Percentiles rank a stretch among this genome's conserved stretches.
These are phyloP conservation scores for Odonthalia washingtoniensis DNA, from an alignment of 31 red algal genomes.

Conservation along the genomic window DNA sequence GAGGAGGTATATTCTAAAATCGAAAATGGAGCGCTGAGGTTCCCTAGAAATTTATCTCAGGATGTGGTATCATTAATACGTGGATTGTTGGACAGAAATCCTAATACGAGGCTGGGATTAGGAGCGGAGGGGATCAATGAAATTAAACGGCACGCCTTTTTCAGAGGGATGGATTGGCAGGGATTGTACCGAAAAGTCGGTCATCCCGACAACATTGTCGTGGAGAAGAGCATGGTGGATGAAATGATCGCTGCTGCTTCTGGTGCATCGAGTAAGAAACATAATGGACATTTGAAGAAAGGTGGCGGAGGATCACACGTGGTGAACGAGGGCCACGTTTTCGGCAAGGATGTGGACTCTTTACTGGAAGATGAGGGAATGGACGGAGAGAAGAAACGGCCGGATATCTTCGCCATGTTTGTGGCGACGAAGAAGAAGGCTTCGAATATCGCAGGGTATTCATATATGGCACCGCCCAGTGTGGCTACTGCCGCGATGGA, in stretches of 20 bases:
- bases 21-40: constrained; percentile 67
- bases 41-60: constrained; percentile 72
- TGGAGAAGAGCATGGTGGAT: constrained; percentile 49
- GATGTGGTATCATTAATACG: constrained; percentile 73
- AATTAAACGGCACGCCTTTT: constrained; percentile 91
- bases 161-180: constrained; percentile 84
- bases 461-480: constrained; percentile 52
- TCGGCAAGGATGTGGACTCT: constrained; percentile 60
- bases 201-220: constrained; percentile 77
- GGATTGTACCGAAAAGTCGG: constrained; percentile 50
- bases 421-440: constrained; percentile 80
- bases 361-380: constrained; percentile 66
- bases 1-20: constrained; percentile 82
- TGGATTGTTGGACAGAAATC: constrained; percentile 87
- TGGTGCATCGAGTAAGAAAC: not conserved
- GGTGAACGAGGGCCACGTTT: constrained; percentile 20
- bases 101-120: constrained; percentile 73
- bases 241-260: constrained; percentile 17
- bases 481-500: not conserved
- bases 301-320: constrained; percentile 26
- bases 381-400: constrained; percentile 46
- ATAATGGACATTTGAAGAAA: constrained; percentile 8
- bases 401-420: constrained; percentile 75
- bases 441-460: constrained; percentile 77
- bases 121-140: constrained; percentile 69